These are phyloP conservation scores for Pyropia yezoensis DNA, from an alignment of 23 red algal species.

Conservation along the genomic window DNA sequence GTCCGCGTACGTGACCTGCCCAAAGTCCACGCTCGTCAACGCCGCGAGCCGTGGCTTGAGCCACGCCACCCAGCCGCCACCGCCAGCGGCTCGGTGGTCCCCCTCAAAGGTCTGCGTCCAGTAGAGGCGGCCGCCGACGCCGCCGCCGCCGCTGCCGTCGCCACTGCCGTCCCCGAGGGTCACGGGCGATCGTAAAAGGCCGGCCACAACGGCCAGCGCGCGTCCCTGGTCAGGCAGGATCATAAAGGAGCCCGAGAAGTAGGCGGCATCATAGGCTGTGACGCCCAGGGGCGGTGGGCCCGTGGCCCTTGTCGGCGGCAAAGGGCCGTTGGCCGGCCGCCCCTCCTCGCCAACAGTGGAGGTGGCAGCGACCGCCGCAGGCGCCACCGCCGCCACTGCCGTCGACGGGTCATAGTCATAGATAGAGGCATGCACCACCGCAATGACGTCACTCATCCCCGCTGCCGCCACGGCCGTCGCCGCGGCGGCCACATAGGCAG, in stretches of 20 bases:
- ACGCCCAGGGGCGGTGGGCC: slow-evolving; percentile 9
- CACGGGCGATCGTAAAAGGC: slow-evolving; percentile 2
- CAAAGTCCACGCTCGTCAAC: slow-evolving; percentile 40
- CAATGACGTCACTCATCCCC: background rate
- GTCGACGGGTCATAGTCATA: slow-evolving; percentile 7
- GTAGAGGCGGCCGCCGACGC: slow-evolving; percentile 15
- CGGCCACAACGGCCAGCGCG: slow-evolving; percentile 17
- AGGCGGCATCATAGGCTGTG: slow-evolving; percentile 38
- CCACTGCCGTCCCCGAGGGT: slow-evolving; percentile 14
- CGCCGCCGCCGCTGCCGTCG: no score
- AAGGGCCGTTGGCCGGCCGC: slow-evolving; percentile 2
- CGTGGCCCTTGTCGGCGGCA: slow-evolving; percentile 1
- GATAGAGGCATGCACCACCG: slow-evolving; percentile 19
- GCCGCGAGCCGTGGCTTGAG: slow-evolving; percentile 30
- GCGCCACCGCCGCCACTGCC: no score
- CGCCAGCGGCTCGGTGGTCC: slow-evolving; percentile 6
- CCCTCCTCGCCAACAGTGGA: no score
- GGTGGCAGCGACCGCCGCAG: no score
- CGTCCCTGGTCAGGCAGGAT: slow-evolving; percentile 18
- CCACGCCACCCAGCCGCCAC: slow-evolving; percentile 28
- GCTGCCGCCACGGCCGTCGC: slow-evolving; percentile 2
- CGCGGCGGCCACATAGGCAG: slow-evolving; percentile 22
- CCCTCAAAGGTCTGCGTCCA: slow-evolving; percentile 61
- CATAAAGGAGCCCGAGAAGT: slow-evolving; percentile 61
- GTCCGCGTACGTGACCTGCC: slow-evolving; percentile 28